Percentiles rank a stretch among this genome's conserved stretches.
Conservation (phyloP, 345 rosid genomes). For the Hibiscus syriacus region DNA sequence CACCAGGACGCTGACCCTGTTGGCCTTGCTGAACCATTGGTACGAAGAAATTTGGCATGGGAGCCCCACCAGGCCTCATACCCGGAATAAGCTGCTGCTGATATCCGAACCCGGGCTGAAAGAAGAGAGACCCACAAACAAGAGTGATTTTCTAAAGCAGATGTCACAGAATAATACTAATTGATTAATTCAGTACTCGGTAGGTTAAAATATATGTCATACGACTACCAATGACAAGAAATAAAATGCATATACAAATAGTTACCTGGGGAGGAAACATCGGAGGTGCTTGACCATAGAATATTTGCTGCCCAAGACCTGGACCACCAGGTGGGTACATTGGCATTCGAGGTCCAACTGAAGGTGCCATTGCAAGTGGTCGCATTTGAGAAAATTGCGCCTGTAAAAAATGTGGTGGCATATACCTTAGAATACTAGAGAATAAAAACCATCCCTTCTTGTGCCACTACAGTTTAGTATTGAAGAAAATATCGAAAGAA, state of each 20-base stretch:
- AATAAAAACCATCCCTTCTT: background rate
- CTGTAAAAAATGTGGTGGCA: conserved; percentile 15
- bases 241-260: background rate
- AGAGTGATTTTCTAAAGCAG: background rate
- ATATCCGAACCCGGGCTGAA: background rate
- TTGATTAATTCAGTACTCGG: background rate
- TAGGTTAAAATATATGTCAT: background rate
- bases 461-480: background rate
- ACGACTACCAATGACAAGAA: background rate
- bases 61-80: conserved; percentile 70
- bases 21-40: conserved; percentile 58
- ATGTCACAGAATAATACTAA: background rate
- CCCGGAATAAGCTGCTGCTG: conserved; percentile 60
- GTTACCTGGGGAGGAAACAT: conserved; percentile 54
- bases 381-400: conserved; percentile 78
- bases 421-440: background rate
- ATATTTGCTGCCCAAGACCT: conserved; percentile 63
- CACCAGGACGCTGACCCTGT: conserved; percentile 58
- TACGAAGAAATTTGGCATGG: conserved; percentile 59
- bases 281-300: conserved; percentile 78
- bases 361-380: conserved; percentile 44
- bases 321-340: conserved; percentile 68
- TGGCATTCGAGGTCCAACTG: conserved; percentile 61
- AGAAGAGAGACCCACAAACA: background rate
- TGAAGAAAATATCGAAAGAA: background rate